Base-by-base conservation (phyloP, 2,329 filamentous ascomycete genomes). In the Alternaria triticimaculans region DNA sequence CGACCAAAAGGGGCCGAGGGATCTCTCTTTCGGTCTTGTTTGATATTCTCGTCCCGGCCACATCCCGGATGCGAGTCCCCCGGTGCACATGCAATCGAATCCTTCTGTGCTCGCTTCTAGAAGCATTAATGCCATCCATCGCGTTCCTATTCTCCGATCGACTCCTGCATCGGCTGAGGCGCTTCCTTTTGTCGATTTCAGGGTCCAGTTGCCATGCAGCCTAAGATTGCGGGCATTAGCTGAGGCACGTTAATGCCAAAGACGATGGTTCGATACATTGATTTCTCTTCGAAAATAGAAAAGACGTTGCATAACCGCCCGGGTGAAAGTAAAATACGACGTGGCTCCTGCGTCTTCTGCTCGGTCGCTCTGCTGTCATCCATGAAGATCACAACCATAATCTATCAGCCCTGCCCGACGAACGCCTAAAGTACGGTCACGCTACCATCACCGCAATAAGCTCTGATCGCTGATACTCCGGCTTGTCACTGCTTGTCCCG, bases 71-170 rank as follows among this genome's bases (percentile, higher is more conserved):
- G 37, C 18, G 45, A 55, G 51, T 58, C 51, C 48, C 45, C 37
- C 43, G 14, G 26, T 45, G 28, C 30, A 41, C 9, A 58, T 51
- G 43, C 60, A 33, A 25, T 49, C 28, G 44, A 30, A 18, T 55
- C 57, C 70, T 72, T 72, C 71, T 61, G 55, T 56, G 49, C 20
- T n/a, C 49, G 49, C 51, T 74, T 73, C 71, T 64, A 69, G 71
- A 74, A 74, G 65, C 62, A 55, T 43, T 20, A 51, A 21, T 18
- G 10, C 15, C n/a, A 41, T 30, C 12, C 43, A 28, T 41, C 12
- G 23, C n/a, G 48, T 48, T 25, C 28, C 41, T 62, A 62, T 62
- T 58, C 60, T 59, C 60, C 60, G 60, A 41, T 41, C 37, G 37
- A 26, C 55, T 67, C 67, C 62, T 71, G 71, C 68, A 60, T 69